These are phyloP conservation scores for Scopulariopsis brevicaulis DNA, from an alignment of 2,329 filamentous ascomycete species.

Conservation along the genomic window DNA sequence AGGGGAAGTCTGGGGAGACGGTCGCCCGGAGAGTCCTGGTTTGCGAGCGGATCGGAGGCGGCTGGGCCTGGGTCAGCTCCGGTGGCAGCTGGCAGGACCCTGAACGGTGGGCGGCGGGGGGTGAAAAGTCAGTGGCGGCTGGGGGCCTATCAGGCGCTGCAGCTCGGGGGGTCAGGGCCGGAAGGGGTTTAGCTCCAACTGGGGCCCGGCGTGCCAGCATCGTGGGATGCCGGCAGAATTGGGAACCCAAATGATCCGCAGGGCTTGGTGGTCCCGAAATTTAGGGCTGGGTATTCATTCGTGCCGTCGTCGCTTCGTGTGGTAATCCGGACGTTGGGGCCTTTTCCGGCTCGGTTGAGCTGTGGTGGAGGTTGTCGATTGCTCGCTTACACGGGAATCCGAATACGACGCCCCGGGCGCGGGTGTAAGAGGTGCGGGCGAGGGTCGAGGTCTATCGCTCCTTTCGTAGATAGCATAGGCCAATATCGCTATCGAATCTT, in stretches of 20 bases:
- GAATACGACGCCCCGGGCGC: no score
- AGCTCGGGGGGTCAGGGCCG: background rate
- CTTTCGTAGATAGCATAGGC: no score
- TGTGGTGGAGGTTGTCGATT: no score
- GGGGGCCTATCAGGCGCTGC: background rate
- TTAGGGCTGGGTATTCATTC: no score
- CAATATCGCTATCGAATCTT: no score
- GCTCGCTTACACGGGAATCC: no score
- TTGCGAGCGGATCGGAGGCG: background rate
- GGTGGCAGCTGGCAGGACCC: background rate
- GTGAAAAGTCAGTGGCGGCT: background rate
- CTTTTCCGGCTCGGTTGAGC: no score
- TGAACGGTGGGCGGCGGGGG: background rate
- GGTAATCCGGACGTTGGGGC: no score
- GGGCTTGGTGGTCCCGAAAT: no score
- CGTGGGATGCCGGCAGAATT: background rate
- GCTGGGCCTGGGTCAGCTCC: background rate
- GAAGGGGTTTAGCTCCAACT: background rate
- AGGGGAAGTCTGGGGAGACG: background rate
- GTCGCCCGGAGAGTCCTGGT: background rate
- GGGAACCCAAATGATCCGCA: background rate
- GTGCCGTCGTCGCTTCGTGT: no score
- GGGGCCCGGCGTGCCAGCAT: background rate
- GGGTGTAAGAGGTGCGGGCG: no score
- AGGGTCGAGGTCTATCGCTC: no score